These are phyloP conservation scores for Hypomyces perniciosus DNA, from an alignment of 2,329 filamentous ascomycete species.

Conservation along the genomic window DNA sequence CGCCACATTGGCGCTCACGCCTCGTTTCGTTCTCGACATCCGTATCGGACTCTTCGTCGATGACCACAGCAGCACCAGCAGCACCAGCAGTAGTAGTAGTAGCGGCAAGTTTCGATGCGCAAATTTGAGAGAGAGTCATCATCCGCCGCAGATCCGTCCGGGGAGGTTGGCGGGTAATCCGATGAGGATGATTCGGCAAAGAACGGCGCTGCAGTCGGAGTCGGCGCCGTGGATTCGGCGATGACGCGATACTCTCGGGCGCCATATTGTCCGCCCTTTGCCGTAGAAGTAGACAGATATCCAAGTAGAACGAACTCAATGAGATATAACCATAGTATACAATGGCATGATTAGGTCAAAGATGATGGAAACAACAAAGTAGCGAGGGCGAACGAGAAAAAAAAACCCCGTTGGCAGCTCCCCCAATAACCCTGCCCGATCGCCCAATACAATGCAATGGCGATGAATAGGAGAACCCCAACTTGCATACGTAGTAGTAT, in stretches of 20 bases:
- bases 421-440: no score
- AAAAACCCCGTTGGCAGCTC: no score
- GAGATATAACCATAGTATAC: neutral
- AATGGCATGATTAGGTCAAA: no score
- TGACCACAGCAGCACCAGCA: neutral
- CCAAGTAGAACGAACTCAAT: neutral
- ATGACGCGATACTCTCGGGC: neutral
- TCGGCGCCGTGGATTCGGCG: constrained; percentile 2
- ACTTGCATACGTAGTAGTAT: no score
- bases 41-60: constrained; percentile 8
- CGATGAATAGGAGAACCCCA: no score
- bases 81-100: no score
- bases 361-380: no score
- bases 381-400: no score
- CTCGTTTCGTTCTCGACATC: constrained; percentile 1
- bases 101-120: neutral
- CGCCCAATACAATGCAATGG: no score
- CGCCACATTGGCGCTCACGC: constrained; percentile 3
- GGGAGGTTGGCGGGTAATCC: neutral
- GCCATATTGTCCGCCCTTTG: neutral
- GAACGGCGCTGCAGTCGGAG: neutral
- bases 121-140: neutral
- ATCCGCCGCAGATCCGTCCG: neutral
- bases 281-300: neutral
- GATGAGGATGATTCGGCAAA: neutral